phyloP scores from a whole-genome alignment of 73 alveolate genomes.

The Tetrahymena thermophila region DNA sequence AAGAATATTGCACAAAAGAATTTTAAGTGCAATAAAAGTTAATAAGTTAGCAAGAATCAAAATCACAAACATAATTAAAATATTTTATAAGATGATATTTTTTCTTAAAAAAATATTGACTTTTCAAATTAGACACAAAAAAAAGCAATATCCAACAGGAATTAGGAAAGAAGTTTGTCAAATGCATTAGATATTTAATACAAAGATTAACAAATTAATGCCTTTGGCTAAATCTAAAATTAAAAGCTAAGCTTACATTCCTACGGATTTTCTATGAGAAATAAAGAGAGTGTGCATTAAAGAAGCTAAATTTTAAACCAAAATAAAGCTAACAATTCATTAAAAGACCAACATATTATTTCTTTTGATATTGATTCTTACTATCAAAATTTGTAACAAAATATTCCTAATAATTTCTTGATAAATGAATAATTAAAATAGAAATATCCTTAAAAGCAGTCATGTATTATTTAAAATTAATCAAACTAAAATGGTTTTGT shows the following conservation, averaged over 20 bases:
- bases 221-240: background rate
- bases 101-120: background rate
- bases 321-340: no score
- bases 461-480: no score
- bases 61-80: no score
- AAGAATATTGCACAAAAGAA: background rate
- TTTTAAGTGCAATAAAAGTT: background rate
- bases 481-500: background rate
- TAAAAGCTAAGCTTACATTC: background rate
- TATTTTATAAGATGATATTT: background rate
- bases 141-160: background rate
- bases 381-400: background rate
- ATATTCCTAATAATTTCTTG: background rate
- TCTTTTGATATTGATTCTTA: background rate
- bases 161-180: background rate
- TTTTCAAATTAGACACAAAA: background rate
- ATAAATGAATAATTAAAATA: no score
- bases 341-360: background rate
- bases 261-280: background rate
- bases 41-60: background rate
- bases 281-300: background rate
- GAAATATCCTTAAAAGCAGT: background rate
- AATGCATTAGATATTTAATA: background rate
- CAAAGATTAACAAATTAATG: background rate
- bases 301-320: background rate